Evolutionary conservation across 768 basidiomycete genomes (phyloP).

Genomic region (Lyophyllum semitale): DNA sequence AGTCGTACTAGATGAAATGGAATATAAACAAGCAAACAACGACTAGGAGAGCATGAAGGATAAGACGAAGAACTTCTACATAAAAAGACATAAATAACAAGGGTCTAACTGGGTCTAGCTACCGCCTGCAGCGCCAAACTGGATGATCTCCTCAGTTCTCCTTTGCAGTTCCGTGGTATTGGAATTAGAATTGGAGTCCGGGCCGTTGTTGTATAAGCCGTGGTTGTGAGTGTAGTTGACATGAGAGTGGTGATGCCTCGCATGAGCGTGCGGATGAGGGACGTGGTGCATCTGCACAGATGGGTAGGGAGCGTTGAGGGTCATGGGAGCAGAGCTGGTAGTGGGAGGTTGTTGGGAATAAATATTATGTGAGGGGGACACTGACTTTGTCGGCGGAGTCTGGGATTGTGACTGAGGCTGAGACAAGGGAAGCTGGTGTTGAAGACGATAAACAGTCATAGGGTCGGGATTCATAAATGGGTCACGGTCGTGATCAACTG

Average conservation of each 20-base stretch:
- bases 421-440: conserved; percentile 13
- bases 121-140: conserved; percentile 37
- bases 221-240: conserved; percentile 39
- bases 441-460: conserved; percentile 27
- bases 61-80: conserved; percentile 2
- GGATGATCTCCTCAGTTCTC: conserved; percentile 49
- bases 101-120: conserved; percentile 15
- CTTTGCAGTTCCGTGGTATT: conserved; percentile 39
- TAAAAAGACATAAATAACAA: conserved; percentile 21
- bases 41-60: conserved; percentile 16
- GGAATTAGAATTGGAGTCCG: conserved; percentile 34
- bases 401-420: conserved; percentile 14
- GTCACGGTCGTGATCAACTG: conserved; percentile 21
- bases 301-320: conserved; percentile 61
- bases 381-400: conserved; percentile 19
- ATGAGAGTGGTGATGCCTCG: conserved; percentile 67
- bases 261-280: conserved; percentile 78
- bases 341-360: conserved; percentile 15
- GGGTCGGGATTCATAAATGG: conserved; percentile 26
- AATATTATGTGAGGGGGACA: conserved; percentile 18
- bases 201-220: conserved; percentile 35
- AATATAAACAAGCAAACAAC: conserved; percentile 15
- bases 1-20: conserved; percentile 26
- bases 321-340: conserved; percentile 40
- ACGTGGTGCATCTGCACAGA: conserved; percentile 75